These are phyloP conservation scores for Whalleya microplaca DNA, from an alignment of 2,329 filamentous ascomycete genomes.

Conservation along the genomic window DNA sequence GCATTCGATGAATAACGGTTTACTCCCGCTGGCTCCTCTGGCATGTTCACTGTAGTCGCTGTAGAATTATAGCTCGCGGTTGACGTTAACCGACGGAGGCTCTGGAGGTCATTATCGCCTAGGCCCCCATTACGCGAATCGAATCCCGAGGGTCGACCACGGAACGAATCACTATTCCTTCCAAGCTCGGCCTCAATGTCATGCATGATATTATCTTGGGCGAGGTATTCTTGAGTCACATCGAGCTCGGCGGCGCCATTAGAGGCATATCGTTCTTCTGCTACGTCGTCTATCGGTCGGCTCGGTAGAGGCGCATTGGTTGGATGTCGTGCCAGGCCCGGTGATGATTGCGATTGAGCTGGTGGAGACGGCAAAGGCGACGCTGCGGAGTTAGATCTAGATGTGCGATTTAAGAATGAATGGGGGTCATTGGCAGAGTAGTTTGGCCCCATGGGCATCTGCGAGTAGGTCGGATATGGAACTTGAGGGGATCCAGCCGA, in stretches of 20 bases:
- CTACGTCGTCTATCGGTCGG: slow-evolving; percentile 50
- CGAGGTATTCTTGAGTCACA: slow-evolving; percentile 44
- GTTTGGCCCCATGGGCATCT: slow-evolving; percentile 57
- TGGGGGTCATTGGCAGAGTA: slow-evolving; percentile 53
- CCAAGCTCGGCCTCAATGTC: slow-evolving; percentile 61
- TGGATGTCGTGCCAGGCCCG: slow-evolving; percentile 58
- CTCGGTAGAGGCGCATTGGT: slow-evolving; percentile 64
- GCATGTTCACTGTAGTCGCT: slow-evolving; percentile 48
- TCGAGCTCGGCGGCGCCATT: slow-evolving; percentile 40
- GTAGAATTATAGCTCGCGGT: slow-evolving; percentile 50
- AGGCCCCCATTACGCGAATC: slow-evolving; percentile 49
- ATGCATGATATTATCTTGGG: slow-evolving; percentile 59
- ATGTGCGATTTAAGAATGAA: slow-evolving; percentile 48
- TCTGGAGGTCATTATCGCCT: slow-evolving; percentile 50
- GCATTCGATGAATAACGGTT: slow-evolving; percentile 46
- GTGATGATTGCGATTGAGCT: slow-evolving; percentile 45
- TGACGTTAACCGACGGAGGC: slow-evolving; percentile 46
- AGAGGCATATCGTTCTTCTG: slow-evolving; percentile 48
- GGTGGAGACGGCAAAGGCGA: slow-evolving; percentile 53
- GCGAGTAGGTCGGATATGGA: slow-evolving; percentile 56
- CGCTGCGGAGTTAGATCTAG: slow-evolving; percentile 54
- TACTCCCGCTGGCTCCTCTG: slow-evolving; percentile 41
- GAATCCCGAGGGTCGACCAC: slow-evolving; percentile 42
- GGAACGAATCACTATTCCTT: slow-evolving; percentile 42
- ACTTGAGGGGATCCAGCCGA: slow-evolving; percentile 43